phyloP scores from a whole-genome alignment of 139 green algal species.

The Diplosphaera chodatii region DNA sequence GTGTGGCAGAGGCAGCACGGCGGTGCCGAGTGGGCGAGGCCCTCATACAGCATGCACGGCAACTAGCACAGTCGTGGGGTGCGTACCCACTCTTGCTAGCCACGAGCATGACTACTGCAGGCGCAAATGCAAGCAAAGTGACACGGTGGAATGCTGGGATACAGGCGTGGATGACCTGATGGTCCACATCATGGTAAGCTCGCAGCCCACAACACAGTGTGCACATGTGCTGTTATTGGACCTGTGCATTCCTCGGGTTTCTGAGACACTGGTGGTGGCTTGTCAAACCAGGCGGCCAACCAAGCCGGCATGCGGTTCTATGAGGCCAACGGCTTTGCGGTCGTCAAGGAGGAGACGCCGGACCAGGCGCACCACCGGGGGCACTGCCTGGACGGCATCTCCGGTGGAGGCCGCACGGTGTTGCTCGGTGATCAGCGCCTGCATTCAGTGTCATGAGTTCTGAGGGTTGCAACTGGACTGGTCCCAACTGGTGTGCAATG shows the following conservation, averaged over 20 bases:
- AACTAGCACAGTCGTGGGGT: too few species aligned
- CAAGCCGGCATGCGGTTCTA: conserved; percentile 34
- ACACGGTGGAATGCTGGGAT: too few species aligned
- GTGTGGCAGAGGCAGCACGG: conserved; percentile 17
- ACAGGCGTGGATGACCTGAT: conserved; percentile 33
- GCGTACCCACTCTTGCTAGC: too few species aligned
- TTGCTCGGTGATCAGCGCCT: conserved; percentile 15
- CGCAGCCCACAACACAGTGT: too few species aligned
- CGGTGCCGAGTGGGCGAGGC: conserved; percentile 30
- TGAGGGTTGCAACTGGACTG: too few species aligned
- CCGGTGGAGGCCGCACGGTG: conserved; percentile 37
- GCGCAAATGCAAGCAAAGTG: too few species aligned
- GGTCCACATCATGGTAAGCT: conserved; percentile 51
- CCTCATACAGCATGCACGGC: conserved; percentile 20
- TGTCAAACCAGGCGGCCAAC: too few species aligned
- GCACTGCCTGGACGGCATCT: conserved; percentile 47
- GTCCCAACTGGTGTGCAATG: too few species aligned
- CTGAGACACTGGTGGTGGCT: too few species aligned
- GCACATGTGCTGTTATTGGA: too few species aligned
- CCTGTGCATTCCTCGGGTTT: too few species aligned
- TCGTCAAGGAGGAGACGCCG: conserved; percentile 43
- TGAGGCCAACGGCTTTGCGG: conserved; percentile 26
- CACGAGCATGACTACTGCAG: too few species aligned
- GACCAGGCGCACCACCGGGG: conserved; percentile 47
- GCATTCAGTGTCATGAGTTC: not conserved